These are phyloP conservation scores for Mentha longifolia DNA, from an alignment of 257 asterid genomes.

Conservation along the genomic window DNA sequence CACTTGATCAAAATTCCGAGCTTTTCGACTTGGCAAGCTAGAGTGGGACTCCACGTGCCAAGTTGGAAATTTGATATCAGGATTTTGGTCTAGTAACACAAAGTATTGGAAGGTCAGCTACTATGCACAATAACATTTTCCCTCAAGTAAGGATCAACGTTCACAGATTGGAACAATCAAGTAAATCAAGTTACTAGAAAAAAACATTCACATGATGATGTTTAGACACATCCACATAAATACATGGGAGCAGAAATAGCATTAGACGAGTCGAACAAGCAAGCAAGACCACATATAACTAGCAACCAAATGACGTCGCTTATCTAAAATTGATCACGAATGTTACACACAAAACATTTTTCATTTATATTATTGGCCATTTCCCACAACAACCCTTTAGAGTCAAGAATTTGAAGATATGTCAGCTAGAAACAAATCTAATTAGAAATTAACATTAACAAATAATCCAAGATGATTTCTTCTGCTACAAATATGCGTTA, in stretches of 20 bases:
- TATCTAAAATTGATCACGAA: not conserved
- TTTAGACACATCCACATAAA: not conserved
- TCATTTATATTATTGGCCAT: not conserved
- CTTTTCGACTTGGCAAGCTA: too few relatives aligned
- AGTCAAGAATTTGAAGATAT: not conserved
- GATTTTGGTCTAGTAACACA: too few relatives aligned
- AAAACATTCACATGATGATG: too few relatives aligned
- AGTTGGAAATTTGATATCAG: too few relatives aligned
- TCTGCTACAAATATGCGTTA: not conserved
- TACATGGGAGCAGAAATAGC: not conserved
- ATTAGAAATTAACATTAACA: constrained; percentile 4
- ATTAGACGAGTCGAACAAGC: too few relatives aligned
- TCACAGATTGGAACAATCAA: too few relatives aligned
- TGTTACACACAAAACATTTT: not conserved
- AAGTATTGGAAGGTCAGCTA: too few relatives aligned
- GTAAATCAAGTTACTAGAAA: too few relatives aligned
- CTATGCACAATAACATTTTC: too few relatives aligned
- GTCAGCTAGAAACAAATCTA: not conserved
- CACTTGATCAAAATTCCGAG: too few relatives aligned
- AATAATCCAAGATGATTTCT: not conserved
- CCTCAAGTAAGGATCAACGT: too few relatives aligned
- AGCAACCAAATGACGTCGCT: not conserved
- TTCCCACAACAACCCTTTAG: not conserved
- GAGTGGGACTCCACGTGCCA: too few relatives aligned
- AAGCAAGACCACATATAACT: not conserved